Conservation (phyloP, 2,329 filamentous ascomycete genomes). For the Achaetomium macrosporum region DNA sequence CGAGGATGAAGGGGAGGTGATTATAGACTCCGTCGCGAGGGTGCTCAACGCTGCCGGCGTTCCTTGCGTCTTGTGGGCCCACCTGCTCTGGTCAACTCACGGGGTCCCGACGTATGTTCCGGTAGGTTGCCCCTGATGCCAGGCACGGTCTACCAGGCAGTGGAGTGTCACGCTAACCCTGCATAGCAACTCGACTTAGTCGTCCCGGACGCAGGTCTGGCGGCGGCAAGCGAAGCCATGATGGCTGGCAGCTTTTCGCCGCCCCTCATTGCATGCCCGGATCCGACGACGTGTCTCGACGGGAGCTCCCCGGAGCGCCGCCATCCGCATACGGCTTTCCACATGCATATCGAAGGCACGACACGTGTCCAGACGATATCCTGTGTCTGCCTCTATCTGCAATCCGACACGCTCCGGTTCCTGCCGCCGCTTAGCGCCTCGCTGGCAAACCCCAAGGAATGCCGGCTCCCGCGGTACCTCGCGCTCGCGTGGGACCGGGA, state of each 20-base stretch:
- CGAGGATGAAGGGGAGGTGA: background rate
- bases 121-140: background rate
- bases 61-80: background rate
- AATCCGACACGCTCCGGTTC: slow-evolving; percentile 2
- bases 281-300: background rate
- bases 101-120: background rate
- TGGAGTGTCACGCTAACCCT: background rate
- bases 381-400: background rate
- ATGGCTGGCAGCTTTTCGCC: background rate
- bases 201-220: background rate
- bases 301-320: background rate
- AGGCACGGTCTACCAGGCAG: background rate
- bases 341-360: background rate
- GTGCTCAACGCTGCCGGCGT: background rate
- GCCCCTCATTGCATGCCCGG: background rate
- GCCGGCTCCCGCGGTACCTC: background rate
- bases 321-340: background rate
- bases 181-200: background rate
- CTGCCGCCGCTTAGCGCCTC: background rate
- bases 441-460: background rate
- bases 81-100: background rate
- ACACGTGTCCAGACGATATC: too few relatives aligned
- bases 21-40: background rate
- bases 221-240: background rate
- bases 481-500: background rate